A percentile compares a stretch with the other conserved stretches of the same genome.
These are phyloP conservation scores for Kodamaea kaohsiungensis DNA, from an alignment of 805 yeast genomes.

Conservation along the genomic window DNA sequence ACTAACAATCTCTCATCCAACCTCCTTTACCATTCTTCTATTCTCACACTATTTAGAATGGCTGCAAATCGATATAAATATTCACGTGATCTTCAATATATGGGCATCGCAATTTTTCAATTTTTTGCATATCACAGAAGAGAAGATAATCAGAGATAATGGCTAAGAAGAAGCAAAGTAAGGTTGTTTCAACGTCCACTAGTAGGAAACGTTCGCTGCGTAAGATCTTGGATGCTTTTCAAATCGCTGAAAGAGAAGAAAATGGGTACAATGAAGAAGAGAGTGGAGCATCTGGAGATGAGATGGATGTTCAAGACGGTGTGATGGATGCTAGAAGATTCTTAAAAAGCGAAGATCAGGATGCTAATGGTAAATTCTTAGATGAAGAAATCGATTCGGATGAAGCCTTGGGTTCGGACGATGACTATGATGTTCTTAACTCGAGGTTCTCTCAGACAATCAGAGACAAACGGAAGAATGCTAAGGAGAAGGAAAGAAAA, in stretches of 20 bases:
- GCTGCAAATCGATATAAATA: not conserved
- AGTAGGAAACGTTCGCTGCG: constrained; percentile 35
- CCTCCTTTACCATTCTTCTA: not conserved
- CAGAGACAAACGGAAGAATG: constrained; percentile 52
- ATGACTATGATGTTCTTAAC: constrained; percentile 60
- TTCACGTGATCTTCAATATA: constrained; percentile 4
- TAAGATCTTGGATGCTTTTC: constrained; percentile 45
- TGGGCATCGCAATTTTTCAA: constrained; percentile 3
- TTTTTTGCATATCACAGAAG: not conserved
- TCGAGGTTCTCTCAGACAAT: constrained; percentile 70
- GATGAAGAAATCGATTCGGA: constrained; percentile 81
- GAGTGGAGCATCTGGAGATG: constrained; percentile 17
- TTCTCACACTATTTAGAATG: not conserved
- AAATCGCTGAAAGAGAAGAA: constrained; percentile 43
- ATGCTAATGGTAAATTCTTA: constrained; percentile 37
- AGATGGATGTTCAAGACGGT: constrained; percentile 33
- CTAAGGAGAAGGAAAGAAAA: constrained; percentile 30
- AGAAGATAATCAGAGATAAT: constrained; percentile 1
- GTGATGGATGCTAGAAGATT: constrained; percentile 42
- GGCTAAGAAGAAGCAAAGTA: constrained; percentile 16
- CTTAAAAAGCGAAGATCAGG: constrained; percentile 20
- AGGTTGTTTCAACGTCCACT: constrained; percentile 8
- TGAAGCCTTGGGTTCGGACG: constrained; percentile 84
- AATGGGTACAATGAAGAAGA: constrained; percentile 23
- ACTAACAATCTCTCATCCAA: too few species aligned